Percentiles rank a stretch among this genome's conserved stretches.
phyloP scores from a whole-genome alignment of 73 alveolate species.

The Stentor coeruleus region DNA sequence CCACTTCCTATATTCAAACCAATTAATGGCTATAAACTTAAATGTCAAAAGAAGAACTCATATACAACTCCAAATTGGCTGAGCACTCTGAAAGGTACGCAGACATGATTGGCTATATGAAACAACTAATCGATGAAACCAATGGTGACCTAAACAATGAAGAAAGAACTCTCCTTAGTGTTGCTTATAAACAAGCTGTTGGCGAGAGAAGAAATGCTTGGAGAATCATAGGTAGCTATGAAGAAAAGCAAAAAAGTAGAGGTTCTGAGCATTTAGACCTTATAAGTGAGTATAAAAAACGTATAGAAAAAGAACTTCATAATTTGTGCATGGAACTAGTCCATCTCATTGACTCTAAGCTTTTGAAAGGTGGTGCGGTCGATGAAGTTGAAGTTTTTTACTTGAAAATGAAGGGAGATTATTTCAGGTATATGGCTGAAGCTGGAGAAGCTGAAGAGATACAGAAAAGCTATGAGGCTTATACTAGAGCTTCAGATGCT shows the following conservation, averaged over 20 bases:
- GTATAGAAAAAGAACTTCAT: slow-evolving; percentile 56
- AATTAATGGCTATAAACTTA: too few relatives aligned
- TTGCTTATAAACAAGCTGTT: slow-evolving; percentile 76
- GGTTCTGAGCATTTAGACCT: slow-evolving; percentile 38
- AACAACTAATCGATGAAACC: slow-evolving; percentile 50
- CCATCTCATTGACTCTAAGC: slow-evolving; percentile 43
- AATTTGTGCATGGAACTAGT: slow-evolving; percentile 48
- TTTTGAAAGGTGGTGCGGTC: slow-evolving; percentile 45
- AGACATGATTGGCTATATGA: slow-evolving; percentile 85
- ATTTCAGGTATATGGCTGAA: slow-evolving; percentile 69
- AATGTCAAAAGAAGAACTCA: slow-evolving; percentile 62
- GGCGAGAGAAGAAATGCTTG: slow-evolving; percentile 76
- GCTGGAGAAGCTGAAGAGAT: slow-evolving; percentile 53
- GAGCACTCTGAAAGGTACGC: slow-evolving; percentile 85
- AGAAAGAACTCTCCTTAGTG: slow-evolving; percentile 82
- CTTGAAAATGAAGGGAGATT: slow-evolving; percentile 73
- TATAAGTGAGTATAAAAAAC: slow-evolving; percentile 48
- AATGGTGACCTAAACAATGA: slow-evolving; percentile 66
- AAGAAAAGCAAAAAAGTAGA: slow-evolving; percentile 62
- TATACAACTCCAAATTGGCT: slow-evolving; percentile 78
- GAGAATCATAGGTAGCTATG: slow-evolving; percentile 70
- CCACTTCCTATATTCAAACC: too few relatives aligned
- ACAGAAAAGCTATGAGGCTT: slow-evolving; percentile 57
- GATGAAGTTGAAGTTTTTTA: slow-evolving; percentile 66
- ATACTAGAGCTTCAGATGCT: slow-evolving; percentile 57